Conservation (phyloP, 257 asterid genomes). For the Striga asiatica region DNA sequence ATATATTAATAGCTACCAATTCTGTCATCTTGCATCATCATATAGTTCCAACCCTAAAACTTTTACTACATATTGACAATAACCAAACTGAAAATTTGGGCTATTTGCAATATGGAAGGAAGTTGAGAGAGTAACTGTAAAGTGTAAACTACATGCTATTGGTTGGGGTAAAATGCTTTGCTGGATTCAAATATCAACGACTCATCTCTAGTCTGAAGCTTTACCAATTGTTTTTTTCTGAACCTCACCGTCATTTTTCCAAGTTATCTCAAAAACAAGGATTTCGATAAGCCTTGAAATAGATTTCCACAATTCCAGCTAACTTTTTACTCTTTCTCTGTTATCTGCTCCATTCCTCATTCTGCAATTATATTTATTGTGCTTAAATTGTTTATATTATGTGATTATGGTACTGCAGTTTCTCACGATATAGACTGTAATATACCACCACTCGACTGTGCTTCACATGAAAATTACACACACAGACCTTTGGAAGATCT, state of each 20-base stretch:
- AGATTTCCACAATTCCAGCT: neutral
- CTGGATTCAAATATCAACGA: no score
- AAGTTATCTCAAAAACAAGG: neutral
- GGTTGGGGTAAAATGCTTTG: no score
- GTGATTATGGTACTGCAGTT: slow-evolving; percentile 23
- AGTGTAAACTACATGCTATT: no score
- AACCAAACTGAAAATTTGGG: neutral
- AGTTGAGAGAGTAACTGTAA: no score
- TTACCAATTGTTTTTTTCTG: neutral
- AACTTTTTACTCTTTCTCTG: no score
- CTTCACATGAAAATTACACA: slow-evolving; percentile 18
- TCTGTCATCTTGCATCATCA: no score
- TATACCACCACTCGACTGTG: slow-evolving; percentile 27
- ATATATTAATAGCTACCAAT: no score
- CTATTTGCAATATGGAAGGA: no score
- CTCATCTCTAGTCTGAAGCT: no score
- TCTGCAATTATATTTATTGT: neutral
- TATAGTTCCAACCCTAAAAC: no score
- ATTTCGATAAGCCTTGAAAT: neutral
- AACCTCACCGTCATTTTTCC: neutral
- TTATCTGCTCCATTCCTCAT: neutral
- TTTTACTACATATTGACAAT: neutral
- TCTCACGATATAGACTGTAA: slow-evolving; percentile 34
- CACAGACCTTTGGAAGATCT: slow-evolving; percentile 9
- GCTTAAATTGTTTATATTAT: neutral